These are phyloP conservation scores for Penicillium crystallinum DNA, from an alignment of 495 filamentous ascomycete genomes.

Conservation along the genomic window DNA sequence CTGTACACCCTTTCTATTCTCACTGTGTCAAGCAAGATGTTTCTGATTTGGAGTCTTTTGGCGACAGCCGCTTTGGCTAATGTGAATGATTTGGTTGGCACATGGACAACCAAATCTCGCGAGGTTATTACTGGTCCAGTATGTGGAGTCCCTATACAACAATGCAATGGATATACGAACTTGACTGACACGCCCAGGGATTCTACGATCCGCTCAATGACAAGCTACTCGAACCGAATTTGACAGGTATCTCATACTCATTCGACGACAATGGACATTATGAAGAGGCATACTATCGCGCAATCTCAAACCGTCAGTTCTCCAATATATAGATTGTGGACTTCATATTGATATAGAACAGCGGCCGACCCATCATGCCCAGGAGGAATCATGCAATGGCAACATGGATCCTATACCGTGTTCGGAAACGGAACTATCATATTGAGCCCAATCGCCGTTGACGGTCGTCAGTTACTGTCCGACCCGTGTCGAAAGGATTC, in stretches of 20 bases:
- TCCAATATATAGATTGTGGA: conserved; percentile 5
- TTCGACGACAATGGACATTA: conserved; percentile 69
- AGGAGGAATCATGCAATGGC: conserved; percentile 68
- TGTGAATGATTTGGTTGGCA: conserved; percentile 55
- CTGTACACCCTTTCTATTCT: conserved; percentile 7
- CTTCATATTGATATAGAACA: conserved; percentile 19
- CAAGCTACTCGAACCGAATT: conserved; percentile 59
- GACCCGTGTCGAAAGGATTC: conserved; percentile 54
- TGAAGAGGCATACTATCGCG: conserved; percentile 70
- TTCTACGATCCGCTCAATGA: conserved; percentile 73
- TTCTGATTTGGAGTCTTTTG: conserved; percentile 25
- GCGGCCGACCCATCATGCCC: conserved; percentile 62
- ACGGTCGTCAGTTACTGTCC: conserved; percentile 68
- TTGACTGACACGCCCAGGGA: conserved; percentile 38
- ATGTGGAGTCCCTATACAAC: conserved; percentile 21
- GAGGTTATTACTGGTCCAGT: conserved; percentile 71
- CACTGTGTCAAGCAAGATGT: conserved; percentile 12
- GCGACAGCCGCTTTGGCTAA: conserved; percentile 28
- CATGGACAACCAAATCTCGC: conserved; percentile 73
- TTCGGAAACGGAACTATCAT: conserved; percentile 54
- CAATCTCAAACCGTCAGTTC: conserved; percentile 65
- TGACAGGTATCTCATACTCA: conserved; percentile 77
- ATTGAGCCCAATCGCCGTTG: conserved; percentile 59
- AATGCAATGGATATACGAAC: background rate
- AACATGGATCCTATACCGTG: conserved; percentile 61